Conservation (phyloP, 164 flowering plant species). For the Vitis labrusca region DNA sequence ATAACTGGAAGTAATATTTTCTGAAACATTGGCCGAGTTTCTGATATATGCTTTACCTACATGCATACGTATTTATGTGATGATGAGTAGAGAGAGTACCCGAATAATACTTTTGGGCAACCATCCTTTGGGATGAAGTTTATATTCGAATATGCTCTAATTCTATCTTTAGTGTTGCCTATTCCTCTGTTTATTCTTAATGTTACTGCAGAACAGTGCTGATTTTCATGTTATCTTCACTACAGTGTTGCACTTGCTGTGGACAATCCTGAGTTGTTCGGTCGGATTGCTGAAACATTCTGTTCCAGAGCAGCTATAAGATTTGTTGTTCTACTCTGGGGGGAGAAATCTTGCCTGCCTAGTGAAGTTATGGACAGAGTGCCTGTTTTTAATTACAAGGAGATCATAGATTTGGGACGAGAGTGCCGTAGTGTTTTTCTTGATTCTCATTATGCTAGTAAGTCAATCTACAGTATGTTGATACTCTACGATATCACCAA, state of each 20-base stretch:
- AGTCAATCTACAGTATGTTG: conserved; percentile 15
- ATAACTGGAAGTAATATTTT: neutral
- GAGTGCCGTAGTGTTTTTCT: conserved; percentile 45
- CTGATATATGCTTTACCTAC: too few species aligned
- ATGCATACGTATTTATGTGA: too few species aligned
- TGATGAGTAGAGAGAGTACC: too few species aligned
- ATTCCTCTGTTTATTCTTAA: neutral
- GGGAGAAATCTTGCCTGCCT: conserved; percentile 63
- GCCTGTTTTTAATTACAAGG: conserved; percentile 61
- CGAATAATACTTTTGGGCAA: neutral
- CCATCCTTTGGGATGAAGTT: neutral
- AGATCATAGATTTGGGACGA: conserved; percentile 61
- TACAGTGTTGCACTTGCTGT: conserved; percentile 82
- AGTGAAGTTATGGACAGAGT: conserved; percentile 23
- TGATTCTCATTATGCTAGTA: conserved; percentile 58
- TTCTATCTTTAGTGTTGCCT: neutral
- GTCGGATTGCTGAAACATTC: conserved; percentile 56
- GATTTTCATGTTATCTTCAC: conserved; percentile 12
- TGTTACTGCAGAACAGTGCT: conserved; percentile 1
- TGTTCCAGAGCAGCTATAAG: conserved; percentile 41
- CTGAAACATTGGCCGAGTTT: neutral
- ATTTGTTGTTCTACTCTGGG: conserved; percentile 87
- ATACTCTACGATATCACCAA: neutral
- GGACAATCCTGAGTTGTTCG: conserved; percentile 73
- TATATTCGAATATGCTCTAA: neutral